Conservation (phyloP, 495 filamentous ascomycete species). For the Talaromyces wortmannii region DNA sequence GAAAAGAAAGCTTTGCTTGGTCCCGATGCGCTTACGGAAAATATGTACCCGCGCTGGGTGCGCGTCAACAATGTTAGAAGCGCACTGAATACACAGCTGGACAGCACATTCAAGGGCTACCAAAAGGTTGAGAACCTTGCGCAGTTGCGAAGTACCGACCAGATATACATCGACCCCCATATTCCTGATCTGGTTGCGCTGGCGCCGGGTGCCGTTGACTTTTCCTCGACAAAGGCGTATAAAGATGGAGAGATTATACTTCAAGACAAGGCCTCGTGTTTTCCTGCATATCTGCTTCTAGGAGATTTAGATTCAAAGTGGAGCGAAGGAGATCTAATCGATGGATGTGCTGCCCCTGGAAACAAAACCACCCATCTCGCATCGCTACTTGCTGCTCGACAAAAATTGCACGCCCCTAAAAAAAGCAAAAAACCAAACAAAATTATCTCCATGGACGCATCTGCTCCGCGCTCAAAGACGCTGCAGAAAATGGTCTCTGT, state of each 20-base stretch:
- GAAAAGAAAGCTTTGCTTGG: conserved; percentile 18
- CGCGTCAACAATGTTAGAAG: conserved; percentile 76
- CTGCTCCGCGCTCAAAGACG: conserved; percentile 51
- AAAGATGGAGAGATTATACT: conserved; percentile 70
- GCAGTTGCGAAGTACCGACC: conserved; percentile 24
- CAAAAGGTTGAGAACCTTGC: conserved; percentile 39
- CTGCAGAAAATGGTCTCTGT: conserved; percentile 74
- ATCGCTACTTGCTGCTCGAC: conserved; percentile 46
- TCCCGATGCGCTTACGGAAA: conserved; percentile 9
- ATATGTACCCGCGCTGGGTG: conserved; percentile 74
- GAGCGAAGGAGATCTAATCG: conserved; percentile 65
- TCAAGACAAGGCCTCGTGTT: conserved; percentile 96
- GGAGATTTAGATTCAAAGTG: conserved; percentile 36
- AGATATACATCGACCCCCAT: conserved; percentile 61
- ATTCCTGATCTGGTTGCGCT: conserved; percentile 80
- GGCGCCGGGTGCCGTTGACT: conserved; percentile 51
- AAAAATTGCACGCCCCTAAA: conserved; percentile 4
- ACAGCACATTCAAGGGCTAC: conserved; percentile 59
- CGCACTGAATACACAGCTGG: conserved; percentile 59
- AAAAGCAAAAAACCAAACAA: conserved; percentile 10
- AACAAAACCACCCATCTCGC: conserved; percentile 97
- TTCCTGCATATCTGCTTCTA: conserved; percentile 75
- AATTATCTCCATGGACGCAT: conserved; percentile 39
- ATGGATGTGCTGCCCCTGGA: conserved; percentile 88
- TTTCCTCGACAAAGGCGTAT: conserved; percentile 66